phyloP scores from a whole-genome alignment of 495 filamentous ascomycete genomes.

The Opeltia flavorubescens region DNA sequence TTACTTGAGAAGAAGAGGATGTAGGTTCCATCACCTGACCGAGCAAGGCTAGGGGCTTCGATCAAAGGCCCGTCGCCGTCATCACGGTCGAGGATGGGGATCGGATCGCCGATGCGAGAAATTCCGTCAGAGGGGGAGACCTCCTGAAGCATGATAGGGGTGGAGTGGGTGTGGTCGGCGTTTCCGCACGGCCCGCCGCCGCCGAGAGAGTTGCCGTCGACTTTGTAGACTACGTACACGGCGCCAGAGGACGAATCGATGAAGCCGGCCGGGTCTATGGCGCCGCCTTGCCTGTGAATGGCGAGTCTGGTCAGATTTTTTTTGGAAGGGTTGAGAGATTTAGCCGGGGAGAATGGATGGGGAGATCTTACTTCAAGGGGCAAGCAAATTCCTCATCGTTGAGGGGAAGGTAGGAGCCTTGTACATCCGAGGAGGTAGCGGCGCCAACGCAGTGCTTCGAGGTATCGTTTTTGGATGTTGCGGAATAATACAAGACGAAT shows the following conservation, averaged over 20 bases:
- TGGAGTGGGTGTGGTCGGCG: slow-evolving; percentile 30
- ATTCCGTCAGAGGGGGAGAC: slow-evolving; percentile 33
- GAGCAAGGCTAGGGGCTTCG: slow-evolving; percentile 44
- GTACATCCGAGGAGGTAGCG: slow-evolving; percentile 23
- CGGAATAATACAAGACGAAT: slow-evolving; percentile 31
- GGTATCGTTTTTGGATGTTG: slow-evolving; percentile 13
- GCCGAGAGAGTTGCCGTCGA: slow-evolving; percentile 46
- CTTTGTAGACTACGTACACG: slow-evolving; percentile 32
- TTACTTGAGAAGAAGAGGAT: slow-evolving; percentile 49
- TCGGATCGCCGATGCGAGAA: slow-evolving; percentile 33
- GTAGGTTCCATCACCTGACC: slow-evolving; percentile 32
- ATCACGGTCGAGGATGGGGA: slow-evolving; percentile 40
- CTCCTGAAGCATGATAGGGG: slow-evolving; percentile 47
- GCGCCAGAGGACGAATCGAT: slow-evolving; percentile 16
- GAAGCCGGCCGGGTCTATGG: slow-evolving; percentile 27
- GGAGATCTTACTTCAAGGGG: slow-evolving; percentile 10
- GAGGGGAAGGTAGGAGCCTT: slow-evolving; percentile 26
- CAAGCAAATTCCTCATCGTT: slow-evolving; percentile 19
- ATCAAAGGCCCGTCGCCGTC: slow-evolving; percentile 43
- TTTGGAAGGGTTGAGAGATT: background rate
- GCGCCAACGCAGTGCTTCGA: slow-evolving; percentile 30
- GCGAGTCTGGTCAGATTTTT: slow-evolving; percentile 1
- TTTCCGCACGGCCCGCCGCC: slow-evolving; percentile 44
- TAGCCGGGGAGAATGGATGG: background rate
- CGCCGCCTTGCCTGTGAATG: slow-evolving; percentile 18